phyloP scores from a whole-genome alignment of 345 rosid genomes.

The Bruguiera gymnorhiza region DNA sequence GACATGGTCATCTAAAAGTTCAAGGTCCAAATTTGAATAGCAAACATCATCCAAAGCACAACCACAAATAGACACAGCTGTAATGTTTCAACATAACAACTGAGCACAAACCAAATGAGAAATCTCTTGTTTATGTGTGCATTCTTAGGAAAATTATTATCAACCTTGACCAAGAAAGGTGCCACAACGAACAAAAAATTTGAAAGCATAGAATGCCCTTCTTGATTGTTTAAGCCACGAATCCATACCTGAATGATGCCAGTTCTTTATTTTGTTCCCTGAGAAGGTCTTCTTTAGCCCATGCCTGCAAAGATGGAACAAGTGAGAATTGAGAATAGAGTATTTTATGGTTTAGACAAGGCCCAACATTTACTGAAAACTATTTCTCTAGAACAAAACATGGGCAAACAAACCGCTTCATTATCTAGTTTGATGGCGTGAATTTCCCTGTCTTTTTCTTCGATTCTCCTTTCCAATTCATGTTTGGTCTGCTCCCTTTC shows the following conservation, averaged over 20 bases:
- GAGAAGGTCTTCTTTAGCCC: constrained; percentile 96
- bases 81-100: no score
- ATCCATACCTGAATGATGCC: constrained; percentile 64
- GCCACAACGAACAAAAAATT: no score
- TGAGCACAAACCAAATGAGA: no score
- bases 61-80: no score
- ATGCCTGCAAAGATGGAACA: constrained; percentile 46
- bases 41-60: no score
- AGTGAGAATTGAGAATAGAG: constrained; percentile 6
- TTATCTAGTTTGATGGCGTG: constrained; percentile 81
- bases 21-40: no score
- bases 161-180: no score
- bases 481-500: constrained; percentile 59
- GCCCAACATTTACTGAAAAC: not conserved
- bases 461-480: constrained; percentile 75
- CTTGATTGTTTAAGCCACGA: not conserved
- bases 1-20: constrained; percentile 13
- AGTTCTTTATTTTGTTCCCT: constrained; percentile 90
- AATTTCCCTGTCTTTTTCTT: constrained; percentile 81
- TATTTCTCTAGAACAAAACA: not conserved
- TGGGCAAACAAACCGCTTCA: constrained; percentile 62
- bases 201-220: no score
- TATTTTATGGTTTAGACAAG: constrained; percentile 4
- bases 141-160: no score
- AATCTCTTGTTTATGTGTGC: no score